Conservation (phyloP, 176 grass and related monocot genomes). For the Elaeis guineensis region DNA sequence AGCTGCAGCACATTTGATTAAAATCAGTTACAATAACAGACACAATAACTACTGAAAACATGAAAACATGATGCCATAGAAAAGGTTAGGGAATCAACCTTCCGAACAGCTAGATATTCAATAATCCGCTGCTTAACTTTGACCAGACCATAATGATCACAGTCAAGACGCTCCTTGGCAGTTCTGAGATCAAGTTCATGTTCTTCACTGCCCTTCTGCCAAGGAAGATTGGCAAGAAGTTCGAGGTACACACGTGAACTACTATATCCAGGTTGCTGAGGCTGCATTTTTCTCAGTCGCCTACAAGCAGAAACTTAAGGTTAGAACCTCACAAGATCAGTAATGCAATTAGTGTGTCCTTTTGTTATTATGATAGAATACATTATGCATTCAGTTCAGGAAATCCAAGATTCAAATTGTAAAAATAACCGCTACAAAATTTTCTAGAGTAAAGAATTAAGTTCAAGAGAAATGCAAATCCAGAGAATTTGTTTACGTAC, state of each 20-base stretch:
- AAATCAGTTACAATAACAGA: slow-evolving; percentile 16
- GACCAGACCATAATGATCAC: slow-evolving; percentile 74
- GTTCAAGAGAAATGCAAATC: no score
- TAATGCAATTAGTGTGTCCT: no score
- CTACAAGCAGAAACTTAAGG: slow-evolving; percentile 26
- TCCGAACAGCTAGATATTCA: slow-evolving; percentile 95
- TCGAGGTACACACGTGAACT: slow-evolving; percentile 90
- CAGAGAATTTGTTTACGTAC: no score
- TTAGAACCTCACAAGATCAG: background rate
- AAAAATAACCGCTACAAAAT: no score
- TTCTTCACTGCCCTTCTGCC: slow-evolving; percentile 97
- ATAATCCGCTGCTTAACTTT: slow-evolving; percentile 99
- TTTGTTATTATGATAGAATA: no score
- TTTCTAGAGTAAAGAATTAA: no score
- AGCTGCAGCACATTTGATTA: slow-evolving; percentile 46
- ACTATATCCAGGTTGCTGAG: slow-evolving; percentile 98
- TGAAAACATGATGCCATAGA: background rate
- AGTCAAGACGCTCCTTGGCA: slow-evolving; percentile 89
- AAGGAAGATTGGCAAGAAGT: slow-evolving; percentile 92
- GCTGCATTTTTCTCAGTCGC: slow-evolving; percentile 87
- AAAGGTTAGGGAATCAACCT: slow-evolving; percentile 38
- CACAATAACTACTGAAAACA: background rate
- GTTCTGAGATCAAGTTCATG: slow-evolving; percentile 72
- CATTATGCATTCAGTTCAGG: no score
- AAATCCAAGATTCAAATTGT: no score